Percentiles rank a stretch among this genome's conserved stretches.
These are phyloP conservation scores for Thinopyrum elongatum DNA, from an alignment of 176 grass and related monocot species.

Conservation along the genomic window DNA sequence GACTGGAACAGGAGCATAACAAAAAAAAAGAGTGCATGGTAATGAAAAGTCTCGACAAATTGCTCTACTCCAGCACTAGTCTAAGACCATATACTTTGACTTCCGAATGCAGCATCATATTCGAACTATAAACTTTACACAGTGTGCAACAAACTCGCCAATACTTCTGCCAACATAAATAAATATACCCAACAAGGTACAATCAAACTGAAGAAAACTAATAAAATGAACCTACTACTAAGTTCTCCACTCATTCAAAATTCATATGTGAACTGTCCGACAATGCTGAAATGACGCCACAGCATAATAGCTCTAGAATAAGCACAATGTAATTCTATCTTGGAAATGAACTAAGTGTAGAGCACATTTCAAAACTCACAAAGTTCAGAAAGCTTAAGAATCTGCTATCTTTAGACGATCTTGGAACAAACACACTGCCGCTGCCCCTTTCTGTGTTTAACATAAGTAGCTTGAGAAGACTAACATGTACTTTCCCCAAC, in stretches of 20 bases:
- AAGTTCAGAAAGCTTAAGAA: constrained; percentile 81
- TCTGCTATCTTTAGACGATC: constrained; percentile 84
- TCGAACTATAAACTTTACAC: not conserved
- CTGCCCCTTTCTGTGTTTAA: constrained; percentile 50
- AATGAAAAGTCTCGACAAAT: not conserved
- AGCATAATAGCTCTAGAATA: not conserved
- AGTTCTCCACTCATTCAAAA: not conserved
- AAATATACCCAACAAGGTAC: not conserved
- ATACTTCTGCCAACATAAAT: not conserved
- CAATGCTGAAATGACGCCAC: not conserved
- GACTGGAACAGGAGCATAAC: not conserved
- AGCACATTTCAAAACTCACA: constrained; percentile 56
- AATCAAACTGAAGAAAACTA: not conserved
- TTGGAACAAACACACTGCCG: constrained; percentile 45
- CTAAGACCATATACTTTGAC: not conserved
- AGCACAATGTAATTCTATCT: not conserved
- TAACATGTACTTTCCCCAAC: constrained; percentile 76
- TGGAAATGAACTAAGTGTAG: not conserved
- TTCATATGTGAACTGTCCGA: not conserved
- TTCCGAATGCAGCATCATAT: constrained; percentile 13
- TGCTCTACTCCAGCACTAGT: not conserved
- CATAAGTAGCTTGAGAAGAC: constrained; percentile 81
- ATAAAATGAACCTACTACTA: not conserved
- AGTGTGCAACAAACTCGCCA: not conserved
- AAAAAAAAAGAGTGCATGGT: not conserved